A percentile compares a stretch with the other conserved stretches of the same genome.
Evolutionary conservation across 768 basidiomycete species (phyloP).

Genomic region (Lactifluus rugatus): DNA sequence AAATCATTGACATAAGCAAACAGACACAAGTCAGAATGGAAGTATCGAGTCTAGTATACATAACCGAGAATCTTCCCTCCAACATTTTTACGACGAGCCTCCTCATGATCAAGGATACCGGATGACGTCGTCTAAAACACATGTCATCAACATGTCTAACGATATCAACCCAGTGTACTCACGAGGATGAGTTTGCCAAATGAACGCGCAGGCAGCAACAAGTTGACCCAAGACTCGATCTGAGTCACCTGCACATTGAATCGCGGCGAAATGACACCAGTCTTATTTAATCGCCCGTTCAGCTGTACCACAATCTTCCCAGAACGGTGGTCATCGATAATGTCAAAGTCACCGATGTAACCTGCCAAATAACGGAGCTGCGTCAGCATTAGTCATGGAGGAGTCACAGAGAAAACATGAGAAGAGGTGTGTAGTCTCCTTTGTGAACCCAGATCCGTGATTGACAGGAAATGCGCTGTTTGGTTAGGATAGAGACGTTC

Average conservation of each 20-base stretch:
- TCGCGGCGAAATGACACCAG: slow-evolving; percentile 98
- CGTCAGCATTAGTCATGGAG: slow-evolving; percentile 1
- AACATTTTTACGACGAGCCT: slow-evolving; percentile 96
- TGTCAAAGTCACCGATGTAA: slow-evolving; percentile 98
- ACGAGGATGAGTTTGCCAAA: slow-evolving; percentile 96
- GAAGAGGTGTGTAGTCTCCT: slow-evolving; percentile 37
- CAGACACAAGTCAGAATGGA: neutral
- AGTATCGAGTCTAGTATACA: slow-evolving; percentile 69
- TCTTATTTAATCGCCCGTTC: slow-evolving; percentile 97
- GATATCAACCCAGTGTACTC: slow-evolving; percentile 24
- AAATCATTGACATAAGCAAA: no score
- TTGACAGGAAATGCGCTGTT: slow-evolving; percentile 37
- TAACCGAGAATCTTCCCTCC: slow-evolving; percentile 93
- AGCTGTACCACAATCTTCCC: slow-evolving; percentile 98
- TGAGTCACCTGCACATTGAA: slow-evolving; percentile 92
- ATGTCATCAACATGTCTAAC: neutral
- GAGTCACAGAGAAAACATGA: neutral
- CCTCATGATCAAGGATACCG: slow-evolving; percentile 98
- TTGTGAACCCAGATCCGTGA: slow-evolving; percentile 45
- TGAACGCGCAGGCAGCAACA: slow-evolving; percentile 89
- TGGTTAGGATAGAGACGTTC: slow-evolving; percentile 46
- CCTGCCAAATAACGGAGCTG: slow-evolving; percentile 36
- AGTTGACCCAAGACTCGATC: slow-evolving; percentile 95
- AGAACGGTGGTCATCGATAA: slow-evolving; percentile 97
- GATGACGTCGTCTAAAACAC: slow-evolving; percentile 78